A percentile compares a stretch with the other conserved stretches of the same genome.
Conservation (phyloP, 2,329 filamentous ascomycete species). For the Rhynchosporium graminicola region DNA sequence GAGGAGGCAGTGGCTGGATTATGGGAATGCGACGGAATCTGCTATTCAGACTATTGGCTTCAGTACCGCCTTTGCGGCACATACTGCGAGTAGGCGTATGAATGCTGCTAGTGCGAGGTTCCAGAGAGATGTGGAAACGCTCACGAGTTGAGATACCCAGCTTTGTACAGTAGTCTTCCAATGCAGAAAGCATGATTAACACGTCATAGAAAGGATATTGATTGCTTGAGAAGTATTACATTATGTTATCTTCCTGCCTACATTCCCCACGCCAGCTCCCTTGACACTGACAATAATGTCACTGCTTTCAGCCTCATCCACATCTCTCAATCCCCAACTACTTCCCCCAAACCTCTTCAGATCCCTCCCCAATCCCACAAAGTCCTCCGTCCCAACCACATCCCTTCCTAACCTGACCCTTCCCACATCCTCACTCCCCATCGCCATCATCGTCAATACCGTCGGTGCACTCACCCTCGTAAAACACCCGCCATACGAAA, state of each 20-base stretch:
- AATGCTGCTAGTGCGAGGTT: constrained; percentile 34
- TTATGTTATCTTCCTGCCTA: constrained; percentile 83
- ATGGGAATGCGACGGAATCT: constrained; percentile 35
- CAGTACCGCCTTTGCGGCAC: constrained; percentile 34
- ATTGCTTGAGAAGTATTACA: constrained; percentile 19
- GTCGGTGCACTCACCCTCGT: constrained; percentile 70
- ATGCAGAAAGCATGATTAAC: neutral
- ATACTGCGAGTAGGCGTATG: constrained; percentile 33
- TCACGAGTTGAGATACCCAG: constrained; percentile 18
- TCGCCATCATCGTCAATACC: constrained; percentile 88
- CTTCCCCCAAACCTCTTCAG: constrained; percentile 85
- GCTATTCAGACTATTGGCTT: constrained; percentile 38
- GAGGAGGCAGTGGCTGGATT: constrained; percentile 37
- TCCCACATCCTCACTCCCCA: constrained; percentile 96
- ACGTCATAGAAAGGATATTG: neutral
- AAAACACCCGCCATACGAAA: constrained; percentile 81
- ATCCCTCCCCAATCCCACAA: constrained; percentile 80
- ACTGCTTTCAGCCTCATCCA: constrained; percentile 54
- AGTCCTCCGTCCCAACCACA: constrained; percentile 77
- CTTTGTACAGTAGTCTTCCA: constrained; percentile 15
- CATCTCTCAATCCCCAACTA: constrained; percentile 85
- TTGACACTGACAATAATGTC: constrained; percentile 83
- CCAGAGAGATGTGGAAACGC: constrained; percentile 30
- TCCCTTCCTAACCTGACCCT: constrained; percentile 79
- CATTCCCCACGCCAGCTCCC: constrained; percentile 89